Conservation (phyloP, 345 rosid species). For the Bruguiera sexangula region DNA sequence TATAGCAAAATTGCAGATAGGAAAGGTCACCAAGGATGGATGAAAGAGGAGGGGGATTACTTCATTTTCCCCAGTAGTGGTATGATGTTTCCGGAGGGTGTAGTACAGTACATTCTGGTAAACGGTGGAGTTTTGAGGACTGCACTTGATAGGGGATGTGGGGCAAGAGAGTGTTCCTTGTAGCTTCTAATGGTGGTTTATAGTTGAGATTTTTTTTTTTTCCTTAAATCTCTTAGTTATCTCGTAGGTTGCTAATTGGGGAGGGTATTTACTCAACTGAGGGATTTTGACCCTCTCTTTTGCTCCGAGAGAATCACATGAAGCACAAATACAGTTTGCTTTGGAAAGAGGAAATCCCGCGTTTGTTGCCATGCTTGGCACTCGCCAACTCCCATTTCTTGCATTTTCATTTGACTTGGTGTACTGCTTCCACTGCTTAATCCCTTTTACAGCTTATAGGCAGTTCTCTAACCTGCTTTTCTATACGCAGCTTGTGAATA, state of each 20-base stretch:
- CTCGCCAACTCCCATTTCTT: constrained; percentile 92
- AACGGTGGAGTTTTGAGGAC: constrained; percentile 69
- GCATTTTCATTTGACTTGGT: constrained; percentile 84
- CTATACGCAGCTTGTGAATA: no score
- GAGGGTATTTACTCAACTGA: constrained; percentile 69
- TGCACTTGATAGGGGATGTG: constrained; percentile 99
- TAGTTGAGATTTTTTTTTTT: not conserved
- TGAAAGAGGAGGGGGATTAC: constrained; percentile 78
- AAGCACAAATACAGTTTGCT: constrained; percentile 95
- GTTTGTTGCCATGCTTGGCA: constrained; percentile 98
- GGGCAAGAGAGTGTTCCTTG: constrained; percentile 45
- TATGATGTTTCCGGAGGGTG: constrained; percentile 97
- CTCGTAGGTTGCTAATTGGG: constrained; percentile 88
- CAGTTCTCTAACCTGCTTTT: constrained; percentile 34
- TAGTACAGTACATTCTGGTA: constrained; percentile 72
- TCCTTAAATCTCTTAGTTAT: not conserved
- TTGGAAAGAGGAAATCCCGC: constrained; percentile 95
- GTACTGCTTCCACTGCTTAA: constrained; percentile 87
- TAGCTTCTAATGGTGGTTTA: not conserved
- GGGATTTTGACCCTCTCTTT: constrained; percentile 73
- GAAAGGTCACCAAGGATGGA: constrained; percentile 99
- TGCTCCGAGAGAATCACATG: constrained; percentile 97
- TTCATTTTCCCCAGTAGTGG: constrained; percentile 96
- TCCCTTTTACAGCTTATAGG: constrained; percentile 94
- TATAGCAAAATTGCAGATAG: constrained; percentile 89